Evolutionary conservation across 306 rosid genomes (phyloP), one percentile per base, ranked within the genome.

Genomic region (Cucurbita pepo): DNA sequence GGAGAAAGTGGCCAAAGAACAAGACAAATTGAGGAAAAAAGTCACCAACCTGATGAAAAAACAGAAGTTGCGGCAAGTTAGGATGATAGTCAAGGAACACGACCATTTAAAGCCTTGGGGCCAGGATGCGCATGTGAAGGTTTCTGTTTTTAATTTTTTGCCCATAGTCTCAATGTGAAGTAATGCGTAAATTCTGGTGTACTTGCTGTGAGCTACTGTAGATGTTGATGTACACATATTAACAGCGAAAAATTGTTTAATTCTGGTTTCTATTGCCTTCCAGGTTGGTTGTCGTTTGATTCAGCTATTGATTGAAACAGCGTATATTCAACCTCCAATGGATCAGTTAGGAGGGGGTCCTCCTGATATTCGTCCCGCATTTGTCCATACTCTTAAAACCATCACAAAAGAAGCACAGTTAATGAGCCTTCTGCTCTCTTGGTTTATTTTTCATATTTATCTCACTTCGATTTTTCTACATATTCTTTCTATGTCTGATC

Each of bases 111-210:
- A 83, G 79, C 96, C 97, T 64, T 94, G 97, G 98, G 96, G 89
- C 50, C 92, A 80, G 82, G 98, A 90, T 71, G 92, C 80, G 77
- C 98, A 94, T 43, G 96, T 80, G 58, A 94, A 94, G 98, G 98
- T 89, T 59, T 83, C 10, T 36, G 22, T 65, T 67, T 21, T 67
- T 12, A 4, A 15, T 71, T 50, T 51, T 71, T 15, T 72, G 76
- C 41, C 22, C 53, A 36, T 40, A 5, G 53, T 60, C 70, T 59
- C 47, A 9, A 59, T 60, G 62, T 60, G n/a, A 44, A 59, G 56
- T 47, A 12, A 34, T 47, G 13, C 37, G 18, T 58, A 15, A 45
- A 57, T 18, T 13, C 15, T 47, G 30, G 41, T 25, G 15, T 71
- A 34, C 48, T 72, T 38, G 76, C 59, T 38, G 61, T 19, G 10